A percentile compares a stretch with the other conserved stretches of the same genome.
phyloP scores from a whole-genome alignment of 2,329 filamentous ascomycete species.

The Orbilia javanica region DNA sequence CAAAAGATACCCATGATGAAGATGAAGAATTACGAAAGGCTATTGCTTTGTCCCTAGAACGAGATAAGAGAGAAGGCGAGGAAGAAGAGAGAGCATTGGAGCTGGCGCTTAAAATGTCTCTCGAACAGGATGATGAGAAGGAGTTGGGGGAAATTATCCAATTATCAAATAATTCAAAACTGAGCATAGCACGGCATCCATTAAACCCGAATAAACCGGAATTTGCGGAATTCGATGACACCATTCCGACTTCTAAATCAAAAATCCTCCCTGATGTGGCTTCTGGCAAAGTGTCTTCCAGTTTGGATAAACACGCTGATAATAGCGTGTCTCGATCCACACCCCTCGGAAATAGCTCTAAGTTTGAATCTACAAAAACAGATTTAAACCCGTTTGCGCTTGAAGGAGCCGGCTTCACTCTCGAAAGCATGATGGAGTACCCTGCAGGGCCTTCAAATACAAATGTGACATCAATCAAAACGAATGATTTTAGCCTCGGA shows the following conservation, averaged over 20 bases:
- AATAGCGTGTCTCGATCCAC: too few relatives aligned
- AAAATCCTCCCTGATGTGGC: not conserved
- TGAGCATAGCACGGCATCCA: not conserved
- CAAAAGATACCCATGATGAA: slow-evolving; percentile 73
- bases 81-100: slow-evolving; percentile 65
- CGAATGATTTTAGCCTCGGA: slow-evolving; percentile 69
- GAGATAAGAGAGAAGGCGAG: slow-evolving; percentile 71
- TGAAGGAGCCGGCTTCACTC: slow-evolving; percentile 39
- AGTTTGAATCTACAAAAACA: not conserved
- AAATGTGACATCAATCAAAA: slow-evolving; percentile 63
- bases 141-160: not conserved
- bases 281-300: not conserved
- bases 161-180: not conserved
- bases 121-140: slow-evolving; percentile 21
- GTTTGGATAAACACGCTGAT: not conserved
- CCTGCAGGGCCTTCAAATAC: slow-evolving; percentile 63
- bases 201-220: slow-evolving; percentile 37
- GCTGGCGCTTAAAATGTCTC: slow-evolving; percentile 44
- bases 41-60: slow-evolving; percentile 67
- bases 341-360: slow-evolving; percentile 1
- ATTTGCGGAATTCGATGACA: slow-evolving; percentile 43
- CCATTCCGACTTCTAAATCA: not conserved
- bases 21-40: slow-evolving; percentile 70
- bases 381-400: slow-evolving; percentile 42
- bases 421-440: slow-evolving; percentile 27